phyloP scores from a whole-genome alignment of 2,329 filamentous ascomycete genomes.

The Scedosporium dehoogii region DNA sequence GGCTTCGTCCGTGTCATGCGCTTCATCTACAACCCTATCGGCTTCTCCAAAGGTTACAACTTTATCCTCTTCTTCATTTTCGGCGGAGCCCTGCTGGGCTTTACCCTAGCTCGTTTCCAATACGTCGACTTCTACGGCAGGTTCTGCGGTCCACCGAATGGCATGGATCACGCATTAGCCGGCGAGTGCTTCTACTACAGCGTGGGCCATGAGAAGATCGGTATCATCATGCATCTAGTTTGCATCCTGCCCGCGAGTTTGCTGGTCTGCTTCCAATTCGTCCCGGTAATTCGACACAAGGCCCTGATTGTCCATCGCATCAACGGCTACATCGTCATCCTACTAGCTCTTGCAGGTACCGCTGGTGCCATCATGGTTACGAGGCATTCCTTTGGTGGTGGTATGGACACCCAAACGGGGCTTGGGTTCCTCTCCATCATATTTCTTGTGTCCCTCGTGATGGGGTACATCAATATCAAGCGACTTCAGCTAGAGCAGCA shows the following conservation, averaged over 20 bases:
- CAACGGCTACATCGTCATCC: slow-evolving; percentile 43
- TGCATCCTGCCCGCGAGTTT: slow-evolving; percentile 31
- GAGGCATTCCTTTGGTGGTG: slow-evolving; percentile 40
- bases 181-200: slow-evolving; percentile 30
- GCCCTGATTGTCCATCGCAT: slow-evolving; percentile 44
- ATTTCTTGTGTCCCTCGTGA: slow-evolving; percentile 27
- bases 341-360: slow-evolving; percentile 33
- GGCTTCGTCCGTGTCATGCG: slow-evolving; percentile 13
- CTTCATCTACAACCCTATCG: slow-evolving; percentile 13
- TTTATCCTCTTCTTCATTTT: slow-evolving; percentile 22
- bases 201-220: slow-evolving; percentile 19
- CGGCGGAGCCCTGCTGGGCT: slow-evolving; percentile 30
- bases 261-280: slow-evolving; percentile 34
- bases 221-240: slow-evolving; percentile 33
- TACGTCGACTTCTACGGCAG: slow-evolving; percentile 35
- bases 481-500: slow-evolving; percentile 50
- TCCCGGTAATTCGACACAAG: slow-evolving; percentile 34
- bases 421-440: slow-evolving; percentile 32
- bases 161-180: slow-evolving; percentile 11
- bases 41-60: slow-evolving; percentile 14
- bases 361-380: slow-evolving; percentile 41
- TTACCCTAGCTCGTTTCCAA: slow-evolving; percentile 34
- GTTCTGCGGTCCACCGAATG: slow-evolving; percentile 15
- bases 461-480: slow-evolving; percentile 47
- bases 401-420: slow-evolving; percentile 31